Base-by-base conservation (phyloP, 2,329 filamentous ascomycete genomes). In the Gliomastix tumulicola region DNA sequence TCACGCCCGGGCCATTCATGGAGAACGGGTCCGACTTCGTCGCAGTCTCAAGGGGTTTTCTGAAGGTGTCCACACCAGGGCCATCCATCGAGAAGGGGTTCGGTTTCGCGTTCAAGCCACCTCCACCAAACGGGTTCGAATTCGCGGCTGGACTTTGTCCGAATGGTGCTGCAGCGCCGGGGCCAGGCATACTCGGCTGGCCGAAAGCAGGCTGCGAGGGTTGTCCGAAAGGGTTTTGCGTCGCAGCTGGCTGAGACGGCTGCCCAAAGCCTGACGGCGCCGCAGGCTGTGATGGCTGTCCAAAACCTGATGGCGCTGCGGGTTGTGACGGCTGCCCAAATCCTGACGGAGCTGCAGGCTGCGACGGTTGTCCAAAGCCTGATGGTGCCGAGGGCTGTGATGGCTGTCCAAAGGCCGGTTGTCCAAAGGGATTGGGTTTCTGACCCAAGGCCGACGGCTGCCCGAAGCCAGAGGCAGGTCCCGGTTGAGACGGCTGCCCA, bases 371-470 rank as follows among this genome's bases (percentile, higher is more conserved):
- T 5, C 42, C 43, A 39, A n/a, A n/a, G n/a, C n/a, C n/a, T n/a
- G n/a, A n/a, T n/a, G 43, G 41, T 5, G 38, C 32, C 19, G 37
- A 34, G 5, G 43, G 48, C 20, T 54, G 50, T 13, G 51, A 43
- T 21, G 55, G 38, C 38, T 59, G 54, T 2, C 53, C 48, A 40
- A 63, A 62, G 0, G 49, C 51, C 12, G 25, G 25, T 13, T 13
- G 13, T 28, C 42, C 62, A 16, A 28, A 28, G 10, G 25, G 25
- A 28, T 16, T 28, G 10, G 57, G 45, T 25, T 58, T 59, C 36
- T 57, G 51, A 3, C 62, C 62, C 23, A 64, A 45, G 23, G 59
- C 50, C 21, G 52, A 53, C 2, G 57, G 43, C 36, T 64, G 65
- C 5, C 59, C 56, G 41, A 71, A 68, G 13, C 13, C 25, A 13